Base-by-base conservation (phyloP, 2,329 filamentous ascomycete species). In the Remersonia thermophila region DNA sequence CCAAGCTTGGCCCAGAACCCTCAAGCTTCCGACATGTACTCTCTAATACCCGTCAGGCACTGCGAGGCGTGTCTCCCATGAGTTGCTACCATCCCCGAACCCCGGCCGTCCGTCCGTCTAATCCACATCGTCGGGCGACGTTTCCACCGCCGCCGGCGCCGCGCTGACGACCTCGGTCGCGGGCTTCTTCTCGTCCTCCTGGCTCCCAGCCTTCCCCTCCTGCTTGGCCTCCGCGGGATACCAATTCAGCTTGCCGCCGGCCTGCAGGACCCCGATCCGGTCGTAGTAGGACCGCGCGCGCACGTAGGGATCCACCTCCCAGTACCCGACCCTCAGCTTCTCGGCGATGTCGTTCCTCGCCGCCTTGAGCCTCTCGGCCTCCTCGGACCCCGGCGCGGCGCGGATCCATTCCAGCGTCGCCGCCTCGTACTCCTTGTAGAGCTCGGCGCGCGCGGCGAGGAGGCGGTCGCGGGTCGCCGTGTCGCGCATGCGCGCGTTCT, bases 221-320 rank as follows among this genome's bases (percentile, higher is more conserved):
- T 43, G 39, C 17, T 31, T 37, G 26, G 46, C 43, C 14, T 30
- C 37, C 35, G 35, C 38, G 11, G 64, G 57, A 51, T 93, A 91
- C 57, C 83, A 87, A 26, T 83, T 63, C 30, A 89, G 60, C 51
- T 69, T 69, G 1, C 86, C 87, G 9, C 66, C 75, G 1, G 66
- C 60, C 41, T 72, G 62, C 31, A 96, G 67, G 41, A 91, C 63
- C 1, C 86, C 83, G 10, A 69, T 70, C 41, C 91, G 73, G 56
- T 98, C 91, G 50, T 94, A 95, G 42, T 84, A 60, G n/a, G 78
- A 82, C 51, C 80, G 71, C 10, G 87, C 84, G 27, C 91, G 69
- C 20, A 96, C 56, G 55, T 89, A 93, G 0, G 85, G 85, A 60
- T 98, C 91, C 35, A 95, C 58, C 27, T 70, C 68, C 89, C 91